Base-by-base conservation (phyloP, 495 filamentous ascomycete species). In the Trichoderma erinaceum region DNA sequence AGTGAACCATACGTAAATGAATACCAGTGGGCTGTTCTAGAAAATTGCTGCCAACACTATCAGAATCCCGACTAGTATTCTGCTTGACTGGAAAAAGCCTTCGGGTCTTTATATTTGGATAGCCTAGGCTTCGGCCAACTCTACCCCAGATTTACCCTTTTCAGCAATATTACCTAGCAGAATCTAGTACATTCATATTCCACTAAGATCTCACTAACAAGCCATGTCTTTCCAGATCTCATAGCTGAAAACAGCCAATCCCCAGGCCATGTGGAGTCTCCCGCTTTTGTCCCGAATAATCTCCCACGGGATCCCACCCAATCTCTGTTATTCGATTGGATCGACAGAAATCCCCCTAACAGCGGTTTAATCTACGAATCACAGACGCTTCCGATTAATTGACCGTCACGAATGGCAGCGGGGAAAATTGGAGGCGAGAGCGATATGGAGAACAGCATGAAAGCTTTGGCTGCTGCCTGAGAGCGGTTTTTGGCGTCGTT, bases 281-380 rank as follows among this genome's bases (percentile, higher is more conserved):
- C 56, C 25, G 18, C 21, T 52, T 61, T 21, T 48, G 13, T 32
- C 15, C 56, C 56, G 56, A 61, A 61, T 61, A 61, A 61, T 13
- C 23, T 61, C 56, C 56, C 56, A 61, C 56, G 56, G 56, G 5
- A 52, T 52, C 48, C n/a, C 48, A 23, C 48, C 48, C 13, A 48
- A 48, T 21, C n/a, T 38, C 35, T 38, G 7, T 38, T 3, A n/a
- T 50, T 21, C 16, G 16, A 7, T 50, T n/a, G 21, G n/a, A 50
- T 21, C 3, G 8, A 18, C 18, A 61, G 0, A 61, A 10, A 29
- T 15, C 4, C 8, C 56, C 56, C 25, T 6, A 23, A 21, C 10
- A 25, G 8, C 6, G 3, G n/a, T n/a, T 21, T 56, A 1, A 11
- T 10, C 50, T n/a, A 61, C 23, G 25, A 61, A 61, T 61, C 56